Evolutionary conservation across 306 rosid species (phyloP), one percentile per base, ranked within the genome.

Genomic region (Quercus ilex): DNA sequence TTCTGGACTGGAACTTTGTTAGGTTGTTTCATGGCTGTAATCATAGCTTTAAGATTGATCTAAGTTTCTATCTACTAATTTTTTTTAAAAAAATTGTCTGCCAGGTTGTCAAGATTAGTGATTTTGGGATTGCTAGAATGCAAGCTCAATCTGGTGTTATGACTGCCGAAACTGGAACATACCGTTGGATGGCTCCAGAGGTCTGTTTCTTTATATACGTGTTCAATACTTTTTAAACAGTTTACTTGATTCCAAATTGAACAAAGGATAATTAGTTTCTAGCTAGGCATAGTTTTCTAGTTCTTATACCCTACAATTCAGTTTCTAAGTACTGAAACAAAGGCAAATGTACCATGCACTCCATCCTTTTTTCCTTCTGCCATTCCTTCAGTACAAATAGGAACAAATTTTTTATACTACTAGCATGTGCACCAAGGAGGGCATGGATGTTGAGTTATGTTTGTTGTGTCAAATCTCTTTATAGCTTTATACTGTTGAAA

Each of bases 141-240:
- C 46, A 41, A 41, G 11, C 72, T 80, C 86, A 87, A 21, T 79
- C 94, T 69, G 97, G 98, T 41, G 46, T 41, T 23, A 92, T 94
- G 98, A 94, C 98, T 80, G 92, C 98, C 74, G 98, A 94, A 88
- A 92, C 96, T 51, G 97, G 97, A 83, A 92, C 98, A 9, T 94
- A 90, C 19, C 91, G 98, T 20, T 94, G 98, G 98, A 94, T 94
- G 98, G 98, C 97, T 86, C 93, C 96, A 17, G 98, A 92, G 97
- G 96, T 94, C 69, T 76, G 91, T 83, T 71, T 59, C 71, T 38
- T 65, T 56, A 65, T 64, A 69, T 60, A 52, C 30, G 51, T 55
- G 56, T 31, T 18, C 38, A 76, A 52, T 49, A 46, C 17, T 56
- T 28, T 74, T 80, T 38, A 46, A 41, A 52, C 55, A 35, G 75